Conservation (phyloP, 106 monocot species). For the Dioscorea zingiberensis region DNA sequence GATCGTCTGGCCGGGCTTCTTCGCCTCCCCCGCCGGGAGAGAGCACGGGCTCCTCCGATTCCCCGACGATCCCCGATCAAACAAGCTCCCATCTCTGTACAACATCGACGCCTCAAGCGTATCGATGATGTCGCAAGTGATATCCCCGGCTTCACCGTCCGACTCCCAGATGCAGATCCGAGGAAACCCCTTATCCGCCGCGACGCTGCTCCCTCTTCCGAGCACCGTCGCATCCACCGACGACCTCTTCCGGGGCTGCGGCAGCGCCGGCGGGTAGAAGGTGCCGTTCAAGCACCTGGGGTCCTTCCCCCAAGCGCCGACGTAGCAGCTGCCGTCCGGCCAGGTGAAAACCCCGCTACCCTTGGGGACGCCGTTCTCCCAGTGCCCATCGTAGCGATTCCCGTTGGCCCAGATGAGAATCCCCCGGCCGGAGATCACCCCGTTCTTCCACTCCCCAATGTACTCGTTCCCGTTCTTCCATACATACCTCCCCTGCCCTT, state of each 20-base stretch:
- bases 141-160: conserved; percentile 71
- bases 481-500: conserved; percentile 56
- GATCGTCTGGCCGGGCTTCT: conserved; percentile 64
- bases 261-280: conserved; percentile 20
- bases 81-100: conserved; percentile 17
- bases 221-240: conserved; percentile 15
- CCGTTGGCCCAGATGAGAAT: conserved; percentile 68
- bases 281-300: conserved; percentile 12
- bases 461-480: conserved; percentile 77
- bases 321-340: conserved; percentile 64
- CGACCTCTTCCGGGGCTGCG: conserved; percentile 22
- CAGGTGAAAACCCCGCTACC: conserved; percentile 69
- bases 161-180: conserved; percentile 89
- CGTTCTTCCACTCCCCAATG: conserved; percentile 64
- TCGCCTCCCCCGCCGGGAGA: conserved; percentile 29
- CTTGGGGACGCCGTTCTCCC: conserved; percentile 63
- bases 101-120: conserved; percentile 53
- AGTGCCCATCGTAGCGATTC: conserved; percentile 60
- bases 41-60: conserved; percentile 27
- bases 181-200: conserved; percentile 45
- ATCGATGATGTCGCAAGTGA: conserved; percentile 79
- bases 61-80: neutral
- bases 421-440: conserved; percentile 55
- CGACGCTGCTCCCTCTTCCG: conserved; percentile 1
- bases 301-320: conserved; percentile 41